A percentile compares a stretch with the other conserved stretches of the same genome.
These are phyloP conservation scores for Mucor mucedo DNA, from an alignment of 371 early-diverging fungal species.

Conservation along the genomic window DNA sequence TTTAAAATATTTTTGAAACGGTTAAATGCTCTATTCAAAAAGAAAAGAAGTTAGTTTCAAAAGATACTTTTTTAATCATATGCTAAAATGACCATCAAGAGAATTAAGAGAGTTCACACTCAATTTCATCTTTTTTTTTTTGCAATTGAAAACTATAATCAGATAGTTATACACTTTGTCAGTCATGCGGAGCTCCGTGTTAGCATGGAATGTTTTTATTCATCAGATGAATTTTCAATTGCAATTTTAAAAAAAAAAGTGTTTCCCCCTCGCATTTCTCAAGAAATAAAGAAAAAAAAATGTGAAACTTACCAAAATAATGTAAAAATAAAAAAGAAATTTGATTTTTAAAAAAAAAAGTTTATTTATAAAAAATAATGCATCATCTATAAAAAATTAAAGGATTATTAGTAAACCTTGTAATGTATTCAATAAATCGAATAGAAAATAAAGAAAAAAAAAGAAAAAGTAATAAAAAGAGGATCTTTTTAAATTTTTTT, in stretches of 20 bases:
- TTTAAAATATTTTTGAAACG: not conserved
- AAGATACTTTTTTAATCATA: not conserved
- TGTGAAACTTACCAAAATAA: not conserved
- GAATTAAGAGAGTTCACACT: not conserved
- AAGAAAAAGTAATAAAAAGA: not conserved
- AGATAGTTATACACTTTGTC: conserved; percentile 31
- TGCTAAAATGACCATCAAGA: not conserved
- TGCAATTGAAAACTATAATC: conserved; percentile 5
- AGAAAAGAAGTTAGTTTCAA: not conserved
- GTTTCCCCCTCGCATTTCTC: not conserved
- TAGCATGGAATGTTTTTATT: conserved; percentile 43
- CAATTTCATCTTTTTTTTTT: not conserved
- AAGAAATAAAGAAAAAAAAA: not conserved
- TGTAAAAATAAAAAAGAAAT: not conserved
- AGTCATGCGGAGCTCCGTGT: conserved; percentile 40
- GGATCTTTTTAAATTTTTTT: not conserved
- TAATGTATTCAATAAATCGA: not conserved
- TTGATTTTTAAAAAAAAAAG: conserved; percentile 5
- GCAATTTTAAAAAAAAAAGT: not conserved
- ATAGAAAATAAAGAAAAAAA: conserved; percentile 6
- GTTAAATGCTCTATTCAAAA: no score
- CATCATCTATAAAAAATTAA: conserved; percentile 1
- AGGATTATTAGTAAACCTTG: conserved; percentile 8
- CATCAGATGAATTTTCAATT: conserved; percentile 27
- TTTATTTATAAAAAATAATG: conserved; percentile 8